phyloP scores from a whole-genome alignment of 768 basidiomycete genomes.

The Podaxis sp. region DNA sequence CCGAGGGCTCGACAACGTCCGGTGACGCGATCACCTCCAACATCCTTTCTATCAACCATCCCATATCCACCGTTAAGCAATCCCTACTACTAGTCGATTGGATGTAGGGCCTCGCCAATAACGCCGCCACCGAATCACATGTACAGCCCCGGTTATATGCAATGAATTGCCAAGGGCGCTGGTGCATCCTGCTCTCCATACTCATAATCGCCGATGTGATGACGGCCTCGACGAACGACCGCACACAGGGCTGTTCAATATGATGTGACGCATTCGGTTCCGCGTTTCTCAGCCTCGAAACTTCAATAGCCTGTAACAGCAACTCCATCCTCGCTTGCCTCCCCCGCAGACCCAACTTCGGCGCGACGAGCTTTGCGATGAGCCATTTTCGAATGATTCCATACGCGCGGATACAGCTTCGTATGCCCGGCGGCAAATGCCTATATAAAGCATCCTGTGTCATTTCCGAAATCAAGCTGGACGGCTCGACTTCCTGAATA shows the following conservation, averaged over 20 bases:
- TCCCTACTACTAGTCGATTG: slow-evolving; percentile 45
- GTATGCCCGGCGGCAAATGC: slow-evolving; percentile 69
- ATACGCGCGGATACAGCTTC: slow-evolving; percentile 77
- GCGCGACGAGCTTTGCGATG: slow-evolving; percentile 63
- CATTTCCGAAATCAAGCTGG: slow-evolving; percentile 67
- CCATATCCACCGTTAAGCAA: slow-evolving; percentile 69
- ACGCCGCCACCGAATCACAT: slow-evolving; percentile 57
- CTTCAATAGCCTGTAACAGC: slow-evolving; percentile 68
- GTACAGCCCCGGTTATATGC: slow-evolving; percentile 58
- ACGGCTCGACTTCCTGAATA: slow-evolving; percentile 70
- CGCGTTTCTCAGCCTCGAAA: slow-evolving; percentile 61
- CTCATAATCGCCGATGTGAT: slow-evolving; percentile 75
- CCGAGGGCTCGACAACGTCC: slow-evolving; percentile 57
- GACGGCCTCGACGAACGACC: slow-evolving; percentile 81
- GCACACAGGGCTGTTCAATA: slow-evolving; percentile 60
- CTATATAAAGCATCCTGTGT: slow-evolving; percentile 71
- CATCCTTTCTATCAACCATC: slow-evolving; percentile 81
- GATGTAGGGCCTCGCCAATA: slow-evolving; percentile 52
- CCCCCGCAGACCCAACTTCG: slow-evolving; percentile 57
- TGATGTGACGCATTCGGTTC: slow-evolving; percentile 34
- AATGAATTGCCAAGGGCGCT: slow-evolving; percentile 76
- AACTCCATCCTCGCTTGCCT: slow-evolving; percentile 76
- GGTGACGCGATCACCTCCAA: slow-evolving; percentile 71
- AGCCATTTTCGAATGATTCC: slow-evolving; percentile 78
- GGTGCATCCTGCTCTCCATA: slow-evolving; percentile 75